Evolutionary conservation across 2,329 filamentous ascomycete species (phyloP), one percentile per base, ranked within the genome.

Genomic region (Cadophora luteo-olivacea): DNA sequence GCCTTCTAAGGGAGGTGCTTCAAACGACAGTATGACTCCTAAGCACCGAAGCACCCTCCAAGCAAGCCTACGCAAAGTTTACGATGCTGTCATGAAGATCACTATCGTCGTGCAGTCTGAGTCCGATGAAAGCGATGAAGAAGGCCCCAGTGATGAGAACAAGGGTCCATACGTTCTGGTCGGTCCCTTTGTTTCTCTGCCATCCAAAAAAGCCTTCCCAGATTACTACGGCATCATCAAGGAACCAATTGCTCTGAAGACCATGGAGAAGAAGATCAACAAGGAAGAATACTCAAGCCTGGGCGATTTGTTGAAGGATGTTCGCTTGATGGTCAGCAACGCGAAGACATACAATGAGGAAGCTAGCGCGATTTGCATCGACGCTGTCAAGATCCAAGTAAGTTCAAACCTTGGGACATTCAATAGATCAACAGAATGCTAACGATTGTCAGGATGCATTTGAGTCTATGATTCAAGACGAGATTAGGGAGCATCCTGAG

Each of bases 271-370:
- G 78, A 95, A 93, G 84, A 97, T 99, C 82, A 97, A 97, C 84
- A 95, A 93, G 81, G 93, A 97, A 77, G 93, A 97, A 78, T 99
- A 99, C 80, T 89, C 88, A 74, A 91, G 87, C 76, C 81, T 97
- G 69, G 89, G 87, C 77, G 92, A 94, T 74, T 89, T 99, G 85
- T 87, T 89, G 66, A 89, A 87, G 73, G 97, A 99, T 77, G 90
- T 99, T 71, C 88, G 89, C 62, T 82, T 95, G 71, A 87, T 99
- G 80, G 96, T 94, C 79, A 89, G 87, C 78, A 99, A 99, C 80
- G 97, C 95, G 73, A 89, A 93, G 79, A 96, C 92, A 2, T 99
- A 97, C 84, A 99, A 99, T 77, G 97, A 99, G 81, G 96, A 98
- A 78, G 92, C 91, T 68, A 97, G 94, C 80, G 84, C 97, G 75